Evolutionary conservation across 1,284 basidiomycete species (phyloP).

Genomic region (Naganishia liquefaciens): DNA sequence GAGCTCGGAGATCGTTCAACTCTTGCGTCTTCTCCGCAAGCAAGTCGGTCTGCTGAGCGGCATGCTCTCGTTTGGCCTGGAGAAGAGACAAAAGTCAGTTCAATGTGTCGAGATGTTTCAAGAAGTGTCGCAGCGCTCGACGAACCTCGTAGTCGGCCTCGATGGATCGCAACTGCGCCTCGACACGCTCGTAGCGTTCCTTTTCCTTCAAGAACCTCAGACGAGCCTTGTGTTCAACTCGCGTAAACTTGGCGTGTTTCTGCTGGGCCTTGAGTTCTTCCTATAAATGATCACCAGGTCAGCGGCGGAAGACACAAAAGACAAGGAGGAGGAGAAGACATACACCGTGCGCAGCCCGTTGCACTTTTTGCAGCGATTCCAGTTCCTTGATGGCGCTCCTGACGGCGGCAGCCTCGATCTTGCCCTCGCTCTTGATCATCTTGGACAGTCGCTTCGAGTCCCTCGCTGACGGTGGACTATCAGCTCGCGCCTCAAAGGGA

Average conservation of each 20-base stretch:
- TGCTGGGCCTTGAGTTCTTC: constrained; percentile 53
- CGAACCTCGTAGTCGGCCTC: constrained; percentile 54
- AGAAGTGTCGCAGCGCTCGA: neutral
- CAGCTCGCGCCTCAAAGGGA: constrained; percentile 28
- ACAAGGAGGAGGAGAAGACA: neutral
- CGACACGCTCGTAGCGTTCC: constrained; percentile 52
- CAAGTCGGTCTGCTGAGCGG: constrained; percentile 38
- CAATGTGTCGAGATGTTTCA: too few species aligned
- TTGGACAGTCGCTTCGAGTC: constrained; percentile 52
- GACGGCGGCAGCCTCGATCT: constrained; percentile 49
- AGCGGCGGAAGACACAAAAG: neutral
- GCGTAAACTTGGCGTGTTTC: constrained; percentile 51
- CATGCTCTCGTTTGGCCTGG: constrained; percentile 38
- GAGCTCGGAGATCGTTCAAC: constrained; percentile 53
- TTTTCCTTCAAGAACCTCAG: constrained; percentile 53
- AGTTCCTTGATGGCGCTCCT: constrained; percentile 52
- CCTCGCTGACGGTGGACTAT: constrained; percentile 43
- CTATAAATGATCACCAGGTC: constrained; percentile 13
- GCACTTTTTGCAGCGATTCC: constrained; percentile 49
- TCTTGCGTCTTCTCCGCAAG: constrained; percentile 51
- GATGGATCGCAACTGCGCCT: constrained; percentile 50
- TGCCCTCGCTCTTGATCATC: constrained; percentile 54
- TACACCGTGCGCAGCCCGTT: constrained; percentile 47
- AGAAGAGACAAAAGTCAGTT: neutral
- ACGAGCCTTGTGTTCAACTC: constrained; percentile 52